Conservation (phyloP, 805 yeast species). For the Dipodascus albidus region DNA sequence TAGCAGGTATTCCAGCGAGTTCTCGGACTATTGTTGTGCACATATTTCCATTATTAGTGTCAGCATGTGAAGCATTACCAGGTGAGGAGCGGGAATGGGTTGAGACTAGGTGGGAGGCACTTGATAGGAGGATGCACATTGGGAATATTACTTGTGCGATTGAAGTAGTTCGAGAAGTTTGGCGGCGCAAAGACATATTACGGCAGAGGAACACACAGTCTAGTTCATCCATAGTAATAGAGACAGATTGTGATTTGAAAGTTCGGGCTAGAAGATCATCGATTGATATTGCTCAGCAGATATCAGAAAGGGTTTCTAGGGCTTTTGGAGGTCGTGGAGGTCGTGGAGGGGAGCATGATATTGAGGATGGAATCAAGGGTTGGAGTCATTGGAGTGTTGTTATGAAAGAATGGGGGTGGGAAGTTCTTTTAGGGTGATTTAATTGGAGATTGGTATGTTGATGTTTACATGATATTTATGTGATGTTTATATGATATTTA, state of each 20-base stretch:
- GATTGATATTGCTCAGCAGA: constrained; percentile 1
- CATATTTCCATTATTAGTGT: constrained; percentile 52
- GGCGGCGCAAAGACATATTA: constrained; percentile 48
- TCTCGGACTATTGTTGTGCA: constrained; percentile 48
- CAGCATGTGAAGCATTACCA: constrained; percentile 49
- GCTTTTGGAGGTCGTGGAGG: constrained; percentile 4
- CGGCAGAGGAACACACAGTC: constrained; percentile 12
- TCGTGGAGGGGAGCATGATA: constrained; percentile 10
- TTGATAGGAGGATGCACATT: constrained; percentile 46
- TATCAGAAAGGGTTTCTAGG: background rate
- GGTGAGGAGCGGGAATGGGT: constrained; percentile 56
- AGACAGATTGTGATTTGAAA: constrained; percentile 12
- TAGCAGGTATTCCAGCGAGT: constrained; percentile 51
- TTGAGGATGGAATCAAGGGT: constrained; percentile 33
- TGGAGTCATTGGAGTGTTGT: constrained; percentile 57
- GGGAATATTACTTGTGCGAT: constrained; percentile 56
- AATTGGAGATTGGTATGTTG: no score
- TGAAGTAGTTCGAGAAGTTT: constrained; percentile 61
- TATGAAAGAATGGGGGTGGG: constrained; percentile 73
- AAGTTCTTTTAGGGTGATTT: constrained; percentile 47
- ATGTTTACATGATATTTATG: no score
- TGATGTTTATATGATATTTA: no score
- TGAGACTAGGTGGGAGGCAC: constrained; percentile 41
- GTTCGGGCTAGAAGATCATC: constrained; percentile 1
- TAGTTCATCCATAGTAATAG: constrained; percentile 2